phyloP scores from a whole-genome alignment of 164 flowering plant species.

The Piper longum region DNA sequence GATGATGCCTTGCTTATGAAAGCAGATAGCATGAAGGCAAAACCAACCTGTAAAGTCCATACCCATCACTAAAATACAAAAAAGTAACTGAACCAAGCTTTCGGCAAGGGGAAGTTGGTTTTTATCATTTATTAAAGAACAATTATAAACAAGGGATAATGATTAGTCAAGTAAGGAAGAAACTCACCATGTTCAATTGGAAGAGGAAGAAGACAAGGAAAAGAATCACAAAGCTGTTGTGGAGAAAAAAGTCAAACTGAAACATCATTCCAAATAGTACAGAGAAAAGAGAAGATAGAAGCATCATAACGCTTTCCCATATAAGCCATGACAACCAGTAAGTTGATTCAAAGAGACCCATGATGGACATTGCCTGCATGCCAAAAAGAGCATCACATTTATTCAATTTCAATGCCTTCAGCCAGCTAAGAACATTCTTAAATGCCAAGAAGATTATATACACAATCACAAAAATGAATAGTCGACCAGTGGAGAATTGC shows the following conservation, averaged over 20 bases:
- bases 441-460: not conserved
- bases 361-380: slow-evolving; percentile 81
- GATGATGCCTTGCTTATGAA: slow-evolving; percentile 84
- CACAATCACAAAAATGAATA: too few species aligned
- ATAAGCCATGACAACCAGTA: slow-evolving; percentile 94
- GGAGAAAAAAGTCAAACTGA: slow-evolving; percentile 78
- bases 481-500: not conserved
- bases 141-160: too few species aligned
- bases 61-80: slow-evolving; percentile 9
- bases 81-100: not conserved
- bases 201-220: slow-evolving; percentile 79
- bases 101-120: too few species aligned
- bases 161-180: not conserved
- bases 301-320: slow-evolving; percentile 63
- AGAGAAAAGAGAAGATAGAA: slow-evolving; percentile 56
- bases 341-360: slow-evolving; percentile 94
- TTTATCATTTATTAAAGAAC: too few species aligned
- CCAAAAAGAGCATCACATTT: not conserved
- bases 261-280: slow-evolving; percentile 94
- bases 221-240: slow-evolving; percentile 65
- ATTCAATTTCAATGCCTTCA: slow-evolving; percentile 1
- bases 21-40: slow-evolving; percentile 77
- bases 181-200: slow-evolving; percentile 81
- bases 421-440: not conserved
- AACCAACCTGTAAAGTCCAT: slow-evolving; percentile 34